Conservation (phyloP, 352 stramenopile genomes). For the Phytophthora chlamydospora region DNA sequence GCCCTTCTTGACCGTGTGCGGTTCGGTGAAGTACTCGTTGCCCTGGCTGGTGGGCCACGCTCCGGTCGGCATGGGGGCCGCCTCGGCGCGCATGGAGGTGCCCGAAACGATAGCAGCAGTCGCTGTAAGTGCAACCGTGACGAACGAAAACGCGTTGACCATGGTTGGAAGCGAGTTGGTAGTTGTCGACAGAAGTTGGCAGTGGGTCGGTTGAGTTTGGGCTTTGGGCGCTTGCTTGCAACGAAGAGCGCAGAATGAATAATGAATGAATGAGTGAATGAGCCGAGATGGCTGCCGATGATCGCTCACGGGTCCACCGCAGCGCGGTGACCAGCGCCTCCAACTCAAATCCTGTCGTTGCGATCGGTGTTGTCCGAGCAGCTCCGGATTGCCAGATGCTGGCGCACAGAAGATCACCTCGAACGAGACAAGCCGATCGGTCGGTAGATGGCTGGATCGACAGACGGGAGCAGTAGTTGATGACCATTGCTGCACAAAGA, state of each 20-base stretch:
- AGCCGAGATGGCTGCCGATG: conserved; percentile 17
- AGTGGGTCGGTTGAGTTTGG: background rate
- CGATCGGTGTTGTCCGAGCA: conserved; percentile 13
- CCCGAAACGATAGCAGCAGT: conserved; percentile 22
- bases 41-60: conserved; percentile 30
- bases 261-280: conserved; percentile 7
- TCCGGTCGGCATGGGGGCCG: conserved; percentile 24
- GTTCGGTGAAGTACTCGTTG: conserved; percentile 10
- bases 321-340: background rate
- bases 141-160: conserved; percentile 31
- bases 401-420: conserved; percentile 1
- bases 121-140: conserved; percentile 12
- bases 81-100: conserved; percentile 31
- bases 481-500: conserved; percentile 10
- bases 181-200: background rate
- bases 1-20: conserved; percentile 38
- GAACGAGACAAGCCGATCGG: no score
- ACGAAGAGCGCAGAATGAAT: conserved; percentile 20
- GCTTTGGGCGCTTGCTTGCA: conserved; percentile 8
- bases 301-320: background rate
- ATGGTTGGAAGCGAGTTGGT: conserved; percentile 13
- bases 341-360: conserved; percentile 30
- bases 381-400: conserved; percentile 24
- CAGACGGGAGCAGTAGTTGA: conserved; percentile 3
- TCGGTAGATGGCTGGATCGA: background rate